Evolutionary conservation across 208 protist genomes (phyloP).

Genomic region (Crithidia sp.): DNA sequence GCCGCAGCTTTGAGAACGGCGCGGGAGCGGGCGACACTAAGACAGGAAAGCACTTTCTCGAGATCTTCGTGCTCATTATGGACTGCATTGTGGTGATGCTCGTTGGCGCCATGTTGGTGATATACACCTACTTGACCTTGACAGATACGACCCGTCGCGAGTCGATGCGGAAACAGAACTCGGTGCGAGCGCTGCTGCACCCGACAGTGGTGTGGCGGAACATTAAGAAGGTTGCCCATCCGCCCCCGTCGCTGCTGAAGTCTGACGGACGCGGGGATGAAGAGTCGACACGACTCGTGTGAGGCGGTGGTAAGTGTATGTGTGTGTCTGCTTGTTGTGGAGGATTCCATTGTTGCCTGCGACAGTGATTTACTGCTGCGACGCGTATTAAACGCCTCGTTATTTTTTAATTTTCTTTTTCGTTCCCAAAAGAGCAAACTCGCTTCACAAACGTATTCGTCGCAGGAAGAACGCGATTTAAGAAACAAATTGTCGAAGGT

Average conservation of each 20-base stretch:
- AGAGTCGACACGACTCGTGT: conserved; percentile 11
- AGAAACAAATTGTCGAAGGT: too few relatives aligned
- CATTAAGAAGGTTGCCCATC: conserved; percentile 30
- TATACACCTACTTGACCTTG: conserved; percentile 64
- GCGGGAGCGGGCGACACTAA: neutral
- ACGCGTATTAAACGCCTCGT: too few relatives aligned
- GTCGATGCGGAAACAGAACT: conserved; percentile 42
- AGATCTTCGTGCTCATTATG: conserved; percentile 48
- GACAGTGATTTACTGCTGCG: too few relatives aligned
- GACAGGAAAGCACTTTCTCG: conserved; percentile 20
- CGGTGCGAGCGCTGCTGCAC: conserved; percentile 28
- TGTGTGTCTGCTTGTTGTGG: neutral
- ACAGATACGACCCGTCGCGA: conserved; percentile 60
- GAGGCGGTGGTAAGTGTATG: conserved; percentile 3
- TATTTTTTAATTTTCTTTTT: too few relatives aligned
- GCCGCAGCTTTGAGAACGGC: conserved; percentile 35
- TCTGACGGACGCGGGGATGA: conserved; percentile 6
- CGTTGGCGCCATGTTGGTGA: conserved; percentile 54
- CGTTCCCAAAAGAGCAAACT: too few relatives aligned
- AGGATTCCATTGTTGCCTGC: too few relatives aligned
- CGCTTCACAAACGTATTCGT: too few relatives aligned
- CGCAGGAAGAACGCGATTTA: too few relatives aligned
- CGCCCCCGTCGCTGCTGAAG: conserved; percentile 41
- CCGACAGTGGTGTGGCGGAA: conserved; percentile 40
- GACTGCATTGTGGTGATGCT: conserved; percentile 54